These are phyloP conservation scores for Ophiostoma novo-ulmi DNA, from an alignment of 2,329 filamentous ascomycete species.

Conservation along the genomic window DNA sequence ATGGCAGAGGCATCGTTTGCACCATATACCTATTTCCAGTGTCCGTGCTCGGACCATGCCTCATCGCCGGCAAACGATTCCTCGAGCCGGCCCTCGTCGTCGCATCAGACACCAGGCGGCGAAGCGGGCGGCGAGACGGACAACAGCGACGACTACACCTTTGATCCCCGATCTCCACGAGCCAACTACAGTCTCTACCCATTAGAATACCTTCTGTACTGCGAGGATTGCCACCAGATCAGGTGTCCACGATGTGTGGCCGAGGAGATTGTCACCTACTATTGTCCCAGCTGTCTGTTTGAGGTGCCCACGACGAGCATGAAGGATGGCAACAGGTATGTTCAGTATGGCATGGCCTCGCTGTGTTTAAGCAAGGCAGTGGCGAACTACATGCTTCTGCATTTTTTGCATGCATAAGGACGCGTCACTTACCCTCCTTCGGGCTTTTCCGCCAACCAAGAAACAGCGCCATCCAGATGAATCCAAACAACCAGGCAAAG, in stretches of 20 bases:
- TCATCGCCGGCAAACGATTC: slow-evolving; percentile 39
- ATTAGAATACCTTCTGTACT: slow-evolving; percentile 89
- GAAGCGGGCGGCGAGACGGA: slow-evolving; percentile 20
- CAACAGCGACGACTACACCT: slow-evolving; percentile 47
- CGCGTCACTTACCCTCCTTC: slow-evolving; percentile 4
- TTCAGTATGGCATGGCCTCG: slow-evolving; percentile 17
- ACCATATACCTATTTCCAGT: slow-evolving; percentile 63
- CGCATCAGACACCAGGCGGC: slow-evolving; percentile 32
- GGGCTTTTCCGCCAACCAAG: background rate
- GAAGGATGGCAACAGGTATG: slow-evolving; percentile 87
- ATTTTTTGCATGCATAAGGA: slow-evolving; percentile 8
- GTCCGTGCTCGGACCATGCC: slow-evolving; percentile 54
- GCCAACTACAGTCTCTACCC: slow-evolving; percentile 91
- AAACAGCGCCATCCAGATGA: background rate
- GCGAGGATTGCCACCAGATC: slow-evolving; percentile 95
- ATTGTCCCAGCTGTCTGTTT: slow-evolving; percentile 90
- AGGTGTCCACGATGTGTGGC: slow-evolving; percentile 86
- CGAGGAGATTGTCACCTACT: slow-evolving; percentile 93
- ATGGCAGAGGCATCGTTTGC: slow-evolving; percentile 47
- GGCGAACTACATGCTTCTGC: too few relatives aligned
- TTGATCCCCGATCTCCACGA: slow-evolving; percentile 77
- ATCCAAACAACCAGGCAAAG: background rate
- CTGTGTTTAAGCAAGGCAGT: background rate
- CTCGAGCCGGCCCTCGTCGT: slow-evolving; percentile 33
- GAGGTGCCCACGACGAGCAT: slow-evolving; percentile 92